These are phyloP conservation scores for Pseudocercospora cruenta DNA, from an alignment of 2,329 filamentous ascomycete species.

Conservation along the genomic window DNA sequence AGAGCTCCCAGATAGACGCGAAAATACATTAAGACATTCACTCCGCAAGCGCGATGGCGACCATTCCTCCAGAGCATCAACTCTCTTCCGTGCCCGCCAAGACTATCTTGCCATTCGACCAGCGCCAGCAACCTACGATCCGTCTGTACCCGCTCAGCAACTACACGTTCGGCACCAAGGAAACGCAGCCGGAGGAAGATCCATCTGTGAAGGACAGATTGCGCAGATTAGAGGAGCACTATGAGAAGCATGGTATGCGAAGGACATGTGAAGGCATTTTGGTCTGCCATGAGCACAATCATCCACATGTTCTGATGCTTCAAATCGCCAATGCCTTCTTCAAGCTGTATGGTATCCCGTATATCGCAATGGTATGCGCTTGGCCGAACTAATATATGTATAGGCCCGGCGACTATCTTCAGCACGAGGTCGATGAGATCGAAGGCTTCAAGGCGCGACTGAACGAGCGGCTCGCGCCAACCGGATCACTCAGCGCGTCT, in stretches of 20 bases:
- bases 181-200: slow-evolving; percentile 97
- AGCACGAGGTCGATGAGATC: slow-evolving; percentile 85
- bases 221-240: slow-evolving; percentile 95
- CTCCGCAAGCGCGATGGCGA: slow-evolving; percentile 31
- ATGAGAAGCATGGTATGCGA: slow-evolving; percentile 88
- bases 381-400: background rate
- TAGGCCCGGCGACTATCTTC: slow-evolving; percentile 88
- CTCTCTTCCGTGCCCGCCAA: slow-evolving; percentile 32
- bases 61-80: slow-evolving; percentile 34
- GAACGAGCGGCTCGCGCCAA: slow-evolving; percentile 87
- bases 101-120: slow-evolving; percentile 69
- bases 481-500: slow-evolving; percentile 76
- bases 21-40: background rate
- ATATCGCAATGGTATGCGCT: too few relatives aligned
- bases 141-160: slow-evolving; percentile 88
- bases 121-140: slow-evolving; percentile 85
- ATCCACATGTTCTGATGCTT: slow-evolving; percentile 97
- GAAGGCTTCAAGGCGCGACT: slow-evolving; percentile 91
- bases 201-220: slow-evolving; percentile 90
- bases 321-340: slow-evolving; percentile 99
- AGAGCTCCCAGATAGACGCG: background rate
- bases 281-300: slow-evolving; percentile 98
- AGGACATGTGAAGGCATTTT: slow-evolving; percentile 95
- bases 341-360: slow-evolving; percentile 56
- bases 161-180: slow-evolving; percentile 98